Percentiles rank a stretch among this genome's conserved stretches.
Evolutionary conservation across 2,329 filamentous ascomycete genomes (phyloP).

Genomic region (Colletotrichum liriopes): DNA sequence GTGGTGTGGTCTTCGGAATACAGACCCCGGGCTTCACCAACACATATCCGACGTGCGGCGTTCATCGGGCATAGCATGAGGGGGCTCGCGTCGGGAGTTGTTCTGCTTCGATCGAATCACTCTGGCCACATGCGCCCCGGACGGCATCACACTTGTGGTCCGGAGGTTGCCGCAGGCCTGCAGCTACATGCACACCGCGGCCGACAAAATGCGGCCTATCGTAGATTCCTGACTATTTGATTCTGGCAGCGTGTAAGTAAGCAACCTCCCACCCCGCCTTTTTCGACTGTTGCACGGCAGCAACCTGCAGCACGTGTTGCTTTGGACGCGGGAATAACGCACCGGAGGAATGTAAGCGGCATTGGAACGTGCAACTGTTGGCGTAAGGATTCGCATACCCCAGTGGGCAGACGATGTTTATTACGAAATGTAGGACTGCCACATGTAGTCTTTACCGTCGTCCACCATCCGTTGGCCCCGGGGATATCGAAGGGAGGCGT

Average conservation of each 20-base stretch:
- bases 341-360: slow-evolving; percentile 10
- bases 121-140: slow-evolving; percentile 4
- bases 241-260: slow-evolving; percentile 13
- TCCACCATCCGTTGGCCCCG: neutral
- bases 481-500: slow-evolving; percentile 1
- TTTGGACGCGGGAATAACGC: slow-evolving; percentile 23
- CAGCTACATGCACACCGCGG: neutral
- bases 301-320: slow-evolving; percentile 31
- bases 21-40: neutral
- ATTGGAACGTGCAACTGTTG: slow-evolving; percentile 5
- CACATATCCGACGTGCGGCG: slow-evolving; percentile 14
- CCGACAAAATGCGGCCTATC: neutral
- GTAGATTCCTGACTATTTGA: slow-evolving; percentile 9
- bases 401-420: neutral
- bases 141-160: neutral
- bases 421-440: slow-evolving; percentile 6
- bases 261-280: neutral
- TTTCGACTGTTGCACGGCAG: slow-evolving; percentile 34
- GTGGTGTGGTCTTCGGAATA: slow-evolving; percentile 5
- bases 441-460: slow-evolving; percentile 9
- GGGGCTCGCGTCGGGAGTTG: neutral
- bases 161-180: neutral
- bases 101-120: neutral
- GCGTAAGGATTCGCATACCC: slow-evolving; percentile 4
- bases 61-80: slow-evolving; percentile 12